These are phyloP conservation scores for Lumnitzera littorea DNA, from an alignment of 345 rosid species.

Conservation along the genomic window DNA sequence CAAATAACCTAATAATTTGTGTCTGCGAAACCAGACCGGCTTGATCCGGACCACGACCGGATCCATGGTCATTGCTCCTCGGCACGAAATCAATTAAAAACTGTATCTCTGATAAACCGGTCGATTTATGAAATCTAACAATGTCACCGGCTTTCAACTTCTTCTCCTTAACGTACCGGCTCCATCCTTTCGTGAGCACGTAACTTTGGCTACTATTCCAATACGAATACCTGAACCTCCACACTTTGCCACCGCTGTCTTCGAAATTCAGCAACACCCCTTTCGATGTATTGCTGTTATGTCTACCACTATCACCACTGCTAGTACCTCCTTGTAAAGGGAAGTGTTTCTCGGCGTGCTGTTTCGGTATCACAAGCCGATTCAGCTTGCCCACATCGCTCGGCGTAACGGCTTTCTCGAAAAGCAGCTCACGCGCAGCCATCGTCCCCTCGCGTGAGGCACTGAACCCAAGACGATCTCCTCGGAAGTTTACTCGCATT, in stretches of 20 bases:
- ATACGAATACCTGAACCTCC: constrained; percentile 93
- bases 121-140: constrained; percentile 73
- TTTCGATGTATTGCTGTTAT: constrained; percentile 28
- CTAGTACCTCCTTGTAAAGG: constrained; percentile 42
- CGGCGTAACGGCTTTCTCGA: constrained; percentile 49
- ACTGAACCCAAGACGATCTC: not conserved
- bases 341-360: constrained; percentile 70
- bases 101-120: constrained; percentile 50
- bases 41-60: constrained; percentile 13
- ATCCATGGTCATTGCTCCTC: constrained; percentile 15
- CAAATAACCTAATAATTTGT: constrained; percentile 57
- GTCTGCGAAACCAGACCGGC: constrained; percentile 18
- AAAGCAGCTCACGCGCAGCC: constrained; percentile 26
- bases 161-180: constrained; percentile 86
- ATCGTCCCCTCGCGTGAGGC: constrained; percentile 22
- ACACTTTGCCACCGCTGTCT: constrained; percentile 63
- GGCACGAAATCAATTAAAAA: constrained; percentile 54
- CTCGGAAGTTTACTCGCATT: too few species aligned
- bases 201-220: constrained; percentile 98
- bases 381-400: constrained; percentile 67
- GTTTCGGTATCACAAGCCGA: constrained; percentile 50
- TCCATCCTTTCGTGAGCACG: constrained; percentile 94
- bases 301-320: constrained; percentile 9
- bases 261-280: constrained; percentile 61
- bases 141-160: constrained; percentile 68